Evolutionary conservation across 345 rosid genomes (phyloP), one percentile per base, ranked within the genome.

Genomic region (Corchorus olitorius): DNA sequence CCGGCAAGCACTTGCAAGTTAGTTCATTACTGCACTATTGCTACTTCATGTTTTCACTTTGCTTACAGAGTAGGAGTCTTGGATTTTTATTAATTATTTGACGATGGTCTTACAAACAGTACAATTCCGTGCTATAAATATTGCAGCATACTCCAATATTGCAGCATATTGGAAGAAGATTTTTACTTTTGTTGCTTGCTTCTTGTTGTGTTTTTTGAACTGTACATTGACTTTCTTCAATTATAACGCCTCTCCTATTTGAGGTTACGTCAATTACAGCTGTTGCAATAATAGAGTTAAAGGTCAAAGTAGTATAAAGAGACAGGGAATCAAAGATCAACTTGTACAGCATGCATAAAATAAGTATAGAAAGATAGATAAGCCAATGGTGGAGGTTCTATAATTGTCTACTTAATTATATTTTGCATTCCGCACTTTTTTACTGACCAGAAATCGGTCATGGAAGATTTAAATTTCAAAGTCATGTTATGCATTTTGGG

Each of bases 1-100:
- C 73, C 93, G 97, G 43, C 97, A 94, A 76, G 98, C 97, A 54
- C 88, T 94, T 50, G 11, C 89, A 77, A 94, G 96, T 92, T 20
- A 37, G 62, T 70, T 53, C 70, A 43, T 10, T 9, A 53, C 59
- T 17, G 9, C 49, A n/a, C 49, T 1, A 17, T 17, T 9, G 27
- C 16, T 69, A 9, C 50, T 8, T 35, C 14, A 0, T 53, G 0
- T 8, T 53, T 53, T 37, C n/a, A n/a, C 34, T n/a, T 53, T 35
- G 49, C 34, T 70, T 11, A 16, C 6, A 70, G 53, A 53, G 3
- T 53, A 35, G 62, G 5, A 70, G 60, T 33, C 41, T 53, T 27
- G 27, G 27, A 0, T 27, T 27, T 50, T 70, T 70, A 10, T 53
- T 5, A 16, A 53, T 70, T 6, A 1, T 37, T 11, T 7, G 34